Conservation (phyloP, 202 grass and related monocot species). For the Digitaria exilis region DNA sequence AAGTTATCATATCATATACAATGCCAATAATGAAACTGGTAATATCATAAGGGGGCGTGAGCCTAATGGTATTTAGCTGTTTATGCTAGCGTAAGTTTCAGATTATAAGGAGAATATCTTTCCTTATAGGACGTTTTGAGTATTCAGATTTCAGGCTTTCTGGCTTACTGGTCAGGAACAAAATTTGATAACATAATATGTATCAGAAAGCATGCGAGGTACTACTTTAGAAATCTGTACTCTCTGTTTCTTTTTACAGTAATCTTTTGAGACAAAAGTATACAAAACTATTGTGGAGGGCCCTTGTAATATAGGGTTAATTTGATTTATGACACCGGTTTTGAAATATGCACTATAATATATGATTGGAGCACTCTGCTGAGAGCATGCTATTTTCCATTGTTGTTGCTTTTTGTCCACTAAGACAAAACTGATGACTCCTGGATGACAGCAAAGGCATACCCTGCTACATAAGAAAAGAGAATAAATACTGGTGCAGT, state of each 20-base stretch:
- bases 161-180: neutral
- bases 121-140: neutral
- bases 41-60: neutral
- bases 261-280: neutral
- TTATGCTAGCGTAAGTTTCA: neutral
- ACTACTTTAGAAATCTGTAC: neutral
- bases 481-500: neutral
- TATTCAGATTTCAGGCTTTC: neutral
- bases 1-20: neutral
- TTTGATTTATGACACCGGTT: neutral
- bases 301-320: neutral
- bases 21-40: neutral
- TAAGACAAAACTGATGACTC: neutral
- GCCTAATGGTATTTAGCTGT: neutral
- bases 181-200: neutral
- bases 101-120: neutral
- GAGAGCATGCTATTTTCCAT: neutral
- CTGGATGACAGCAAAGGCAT: neutral
- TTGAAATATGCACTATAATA: neutral
- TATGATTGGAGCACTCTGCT: neutral
- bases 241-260: neutral
- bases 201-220: neutral
- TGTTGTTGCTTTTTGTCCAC: neutral
- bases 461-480: neutral
- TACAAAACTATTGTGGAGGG: neutral